Conservation (phyloP, 2,329 filamentous ascomycete genomes). For the Neopestalotiopsis clavispora region DNA sequence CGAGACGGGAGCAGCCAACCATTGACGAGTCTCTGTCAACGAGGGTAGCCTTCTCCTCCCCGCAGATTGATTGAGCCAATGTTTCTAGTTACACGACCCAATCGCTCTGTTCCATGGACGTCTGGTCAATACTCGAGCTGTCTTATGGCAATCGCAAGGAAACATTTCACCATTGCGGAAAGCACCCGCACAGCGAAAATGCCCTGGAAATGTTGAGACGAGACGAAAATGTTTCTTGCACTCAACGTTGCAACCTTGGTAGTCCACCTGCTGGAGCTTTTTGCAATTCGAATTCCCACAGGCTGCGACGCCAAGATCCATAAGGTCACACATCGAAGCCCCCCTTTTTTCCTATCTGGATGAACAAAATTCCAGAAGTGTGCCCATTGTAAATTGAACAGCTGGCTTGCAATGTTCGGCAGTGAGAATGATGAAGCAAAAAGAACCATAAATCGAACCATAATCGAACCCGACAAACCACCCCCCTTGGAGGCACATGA, state of each 20-base stretch:
- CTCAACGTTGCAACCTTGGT: conserved; percentile 7
- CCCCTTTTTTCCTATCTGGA: neutral
- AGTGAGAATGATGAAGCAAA: neutral
- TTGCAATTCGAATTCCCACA: neutral
- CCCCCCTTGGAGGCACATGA: neutral
- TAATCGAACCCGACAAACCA: neutral
- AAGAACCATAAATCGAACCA: neutral
- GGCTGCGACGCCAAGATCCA: conserved; percentile 5
- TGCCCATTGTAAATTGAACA: neutral
- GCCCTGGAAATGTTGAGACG: neutral
- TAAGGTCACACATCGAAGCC: neutral
- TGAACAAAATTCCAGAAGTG: neutral
- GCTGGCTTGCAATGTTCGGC: neutral
- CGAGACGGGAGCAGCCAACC: neutral
- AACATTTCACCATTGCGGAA: conserved; percentile 8
- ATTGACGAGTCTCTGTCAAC: neutral
- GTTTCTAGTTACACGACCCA: conserved; percentile 9
- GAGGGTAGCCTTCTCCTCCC: neutral
- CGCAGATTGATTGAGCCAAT: neutral
- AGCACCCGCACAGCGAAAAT: neutral
- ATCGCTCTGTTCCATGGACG: neutral
- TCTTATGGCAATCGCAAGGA: conserved; percentile 4
- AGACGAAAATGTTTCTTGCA: conserved; percentile 10
- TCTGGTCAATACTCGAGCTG: conserved; percentile 5
- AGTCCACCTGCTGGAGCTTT: neutral